Conservation (phyloP, 2,329 filamentous ascomycete species). For the Exserohilum turcica region DNA sequence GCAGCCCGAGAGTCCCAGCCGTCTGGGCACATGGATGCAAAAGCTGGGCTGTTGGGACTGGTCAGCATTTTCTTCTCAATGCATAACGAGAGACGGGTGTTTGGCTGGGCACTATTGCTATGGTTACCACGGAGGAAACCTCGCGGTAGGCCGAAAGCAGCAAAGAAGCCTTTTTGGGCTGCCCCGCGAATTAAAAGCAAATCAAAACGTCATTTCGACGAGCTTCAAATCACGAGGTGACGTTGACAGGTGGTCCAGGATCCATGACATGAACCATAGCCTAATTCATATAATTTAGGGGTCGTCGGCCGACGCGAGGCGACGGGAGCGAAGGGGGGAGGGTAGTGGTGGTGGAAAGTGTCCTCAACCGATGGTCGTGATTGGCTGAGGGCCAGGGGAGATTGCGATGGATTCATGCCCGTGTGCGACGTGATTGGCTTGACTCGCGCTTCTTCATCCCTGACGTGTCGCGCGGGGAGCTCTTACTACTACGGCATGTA, state of each 20-base stretch:
- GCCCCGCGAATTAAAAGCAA: too few species aligned
- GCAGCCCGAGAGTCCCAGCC: too few species aligned
- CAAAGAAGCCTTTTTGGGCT: too few species aligned
- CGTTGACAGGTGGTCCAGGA: background rate
- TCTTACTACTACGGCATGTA: background rate
- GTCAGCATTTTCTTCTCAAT: too few species aligned
- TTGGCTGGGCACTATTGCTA: too few species aligned
- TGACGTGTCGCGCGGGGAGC: background rate
- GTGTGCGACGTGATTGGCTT: conserved; percentile 10
- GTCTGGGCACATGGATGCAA: too few species aligned
- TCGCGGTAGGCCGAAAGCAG: too few species aligned
- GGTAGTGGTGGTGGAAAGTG: background rate
- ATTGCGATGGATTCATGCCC: conserved; percentile 8
- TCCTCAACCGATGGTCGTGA: background rate
- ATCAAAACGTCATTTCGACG: background rate
- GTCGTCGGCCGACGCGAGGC: background rate
- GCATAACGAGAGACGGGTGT: too few species aligned
- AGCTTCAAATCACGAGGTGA: background rate
- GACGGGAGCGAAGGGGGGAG: background rate
- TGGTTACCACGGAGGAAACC: too few species aligned
- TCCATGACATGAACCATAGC: too few species aligned
- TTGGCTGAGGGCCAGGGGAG: conserved; percentile 4
- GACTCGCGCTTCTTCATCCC: background rate
- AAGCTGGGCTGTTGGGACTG: too few species aligned
- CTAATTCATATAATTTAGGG: background rate